Conservation (phyloP, 2,329 filamentous ascomycete species). For the Trichophaea hybrida region DNA sequence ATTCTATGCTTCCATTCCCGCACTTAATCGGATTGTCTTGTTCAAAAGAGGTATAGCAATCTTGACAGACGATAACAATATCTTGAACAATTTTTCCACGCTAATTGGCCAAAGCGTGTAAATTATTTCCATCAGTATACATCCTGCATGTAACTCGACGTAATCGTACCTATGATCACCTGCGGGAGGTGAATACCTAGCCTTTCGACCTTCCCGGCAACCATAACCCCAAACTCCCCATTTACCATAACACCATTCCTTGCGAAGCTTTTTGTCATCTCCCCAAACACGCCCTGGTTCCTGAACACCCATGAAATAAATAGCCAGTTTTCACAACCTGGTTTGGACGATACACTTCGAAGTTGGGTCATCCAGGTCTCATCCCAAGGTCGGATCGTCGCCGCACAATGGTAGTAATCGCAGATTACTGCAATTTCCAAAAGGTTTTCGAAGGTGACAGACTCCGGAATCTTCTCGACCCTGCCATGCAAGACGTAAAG, state of each 20-base stretch:
- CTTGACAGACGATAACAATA: constrained; percentile 3
- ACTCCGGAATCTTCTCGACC: constrained; percentile 9
- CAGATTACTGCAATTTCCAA: constrained; percentile 24
- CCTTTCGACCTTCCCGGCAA: background rate
- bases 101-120: constrained; percentile 4
- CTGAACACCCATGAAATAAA: constrained; percentile 20
- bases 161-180: constrained; percentile 3
- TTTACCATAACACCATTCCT: background rate
- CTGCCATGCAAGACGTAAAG: too few species aligned
- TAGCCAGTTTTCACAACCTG: constrained; percentile 11
- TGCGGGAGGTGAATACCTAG: constrained; percentile 4
- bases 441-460: constrained; percentile 10
- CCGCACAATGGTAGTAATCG: constrained; percentile 27
- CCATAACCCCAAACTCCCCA: background rate
- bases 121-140: background rate
- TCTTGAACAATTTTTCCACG: background rate
- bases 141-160: background rate
- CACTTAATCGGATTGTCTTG: background rate
- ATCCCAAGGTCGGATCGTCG: constrained; percentile 17
- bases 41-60: background rate
- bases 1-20: background rate
- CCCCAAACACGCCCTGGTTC: background rate
- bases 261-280: background rate
- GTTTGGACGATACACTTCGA: background rate
- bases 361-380: constrained; percentile 10